These are phyloP conservation scores for Colletotrichum sansevieriae DNA, from an alignment of 2,329 filamentous ascomycete species.

Conservation along the genomic window DNA sequence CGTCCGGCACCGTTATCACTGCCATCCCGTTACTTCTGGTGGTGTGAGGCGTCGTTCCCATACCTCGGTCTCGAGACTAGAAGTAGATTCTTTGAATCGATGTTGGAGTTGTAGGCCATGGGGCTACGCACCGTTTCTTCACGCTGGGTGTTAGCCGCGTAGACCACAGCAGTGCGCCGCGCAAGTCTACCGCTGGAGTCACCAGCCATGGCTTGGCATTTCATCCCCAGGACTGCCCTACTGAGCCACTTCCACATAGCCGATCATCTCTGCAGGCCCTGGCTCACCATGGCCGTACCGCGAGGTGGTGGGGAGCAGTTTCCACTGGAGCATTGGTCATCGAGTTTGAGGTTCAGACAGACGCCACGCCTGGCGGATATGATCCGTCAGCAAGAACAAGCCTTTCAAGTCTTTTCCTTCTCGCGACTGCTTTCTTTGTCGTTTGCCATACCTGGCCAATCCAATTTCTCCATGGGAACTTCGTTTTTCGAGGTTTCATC, in stretches of 20 bases:
- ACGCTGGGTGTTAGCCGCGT: slow-evolving; percentile 13
- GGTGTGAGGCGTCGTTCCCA: slow-evolving; percentile 1
- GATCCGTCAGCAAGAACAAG: slow-evolving; percentile 14
- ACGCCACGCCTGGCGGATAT: slow-evolving; percentile 30
- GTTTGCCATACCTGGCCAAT: slow-evolving; percentile 22
- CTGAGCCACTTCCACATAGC: slow-evolving; percentile 27
- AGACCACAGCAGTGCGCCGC: background rate
- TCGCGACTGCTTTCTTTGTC: slow-evolving; percentile 30
- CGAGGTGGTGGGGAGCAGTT: slow-evolving; percentile 34
- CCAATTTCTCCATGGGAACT: slow-evolving; percentile 13
- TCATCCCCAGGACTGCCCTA: background rate
- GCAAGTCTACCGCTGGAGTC: slow-evolving; percentile 11
- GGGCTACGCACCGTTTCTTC: slow-evolving; percentile 14
- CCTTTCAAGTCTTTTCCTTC: slow-evolving; percentile 19
- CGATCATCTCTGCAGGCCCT: slow-evolving; percentile 19
- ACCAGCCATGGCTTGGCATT: slow-evolving; percentile 34
- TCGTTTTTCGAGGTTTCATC: slow-evolving; percentile 40
- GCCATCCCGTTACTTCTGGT: background rate
- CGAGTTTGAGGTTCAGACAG: slow-evolving; percentile 19
- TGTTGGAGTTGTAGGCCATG: slow-evolving; percentile 3
- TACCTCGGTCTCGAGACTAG: slow-evolving; percentile 5
- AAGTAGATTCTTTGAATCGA: background rate
- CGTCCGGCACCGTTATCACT: slow-evolving; percentile 13
- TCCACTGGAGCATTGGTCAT: slow-evolving; percentile 6
- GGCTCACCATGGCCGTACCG: slow-evolving; percentile 17